These are phyloP conservation scores for Lachancea thermotolerans DNA, from an alignment of 805 yeast genomes.

Conservation along the genomic window DNA sequence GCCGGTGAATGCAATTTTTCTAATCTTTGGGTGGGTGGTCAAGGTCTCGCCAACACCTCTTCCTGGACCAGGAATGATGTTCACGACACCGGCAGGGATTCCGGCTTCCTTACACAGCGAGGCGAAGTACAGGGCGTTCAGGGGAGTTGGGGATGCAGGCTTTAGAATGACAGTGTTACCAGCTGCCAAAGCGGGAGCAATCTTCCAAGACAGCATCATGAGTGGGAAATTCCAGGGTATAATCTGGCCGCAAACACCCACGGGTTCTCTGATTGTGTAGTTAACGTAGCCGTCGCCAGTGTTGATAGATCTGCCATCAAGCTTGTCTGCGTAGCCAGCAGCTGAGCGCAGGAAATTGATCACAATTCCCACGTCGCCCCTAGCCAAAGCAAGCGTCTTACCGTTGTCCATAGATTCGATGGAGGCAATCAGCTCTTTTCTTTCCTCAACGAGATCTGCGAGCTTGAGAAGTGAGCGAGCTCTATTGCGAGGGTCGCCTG, in stretches of 20 bases:
- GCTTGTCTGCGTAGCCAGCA: slow-evolving; percentile 68
- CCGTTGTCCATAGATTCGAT: slow-evolving; percentile 77
- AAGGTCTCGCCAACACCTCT: slow-evolving; percentile 66
- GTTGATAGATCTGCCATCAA: slow-evolving; percentile 57
- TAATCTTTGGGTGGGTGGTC: slow-evolving; percentile 58
- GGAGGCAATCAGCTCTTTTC: slow-evolving; percentile 55
- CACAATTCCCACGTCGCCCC: slow-evolving; percentile 61
- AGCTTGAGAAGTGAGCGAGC: slow-evolving; percentile 47
- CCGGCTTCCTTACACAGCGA: slow-evolving; percentile 60
- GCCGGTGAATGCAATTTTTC: slow-evolving; percentile 77
- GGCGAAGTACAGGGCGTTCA: slow-evolving; percentile 61
- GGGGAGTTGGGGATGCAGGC: slow-evolving; percentile 73
- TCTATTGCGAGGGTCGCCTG: slow-evolving; percentile 50
- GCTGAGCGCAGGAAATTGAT: slow-evolving; percentile 61
- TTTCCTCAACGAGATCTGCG: slow-evolving; percentile 62
- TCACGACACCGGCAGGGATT: slow-evolving; percentile 68
- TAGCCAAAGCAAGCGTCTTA: slow-evolving; percentile 58
- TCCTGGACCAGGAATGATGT: slow-evolving; percentile 71
- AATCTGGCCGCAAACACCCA: slow-evolving; percentile 78
- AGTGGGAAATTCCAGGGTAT: slow-evolving; percentile 85
- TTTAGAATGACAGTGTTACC: slow-evolving; percentile 69
- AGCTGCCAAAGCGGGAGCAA: slow-evolving; percentile 72
- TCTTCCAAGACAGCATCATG: slow-evolving; percentile 73
- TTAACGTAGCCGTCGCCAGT: slow-evolving; percentile 58
- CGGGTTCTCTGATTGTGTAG: slow-evolving; percentile 65